Conservation (phyloP, 768 basidiomycete genomes). For the Termitomyces sp. region DNA sequence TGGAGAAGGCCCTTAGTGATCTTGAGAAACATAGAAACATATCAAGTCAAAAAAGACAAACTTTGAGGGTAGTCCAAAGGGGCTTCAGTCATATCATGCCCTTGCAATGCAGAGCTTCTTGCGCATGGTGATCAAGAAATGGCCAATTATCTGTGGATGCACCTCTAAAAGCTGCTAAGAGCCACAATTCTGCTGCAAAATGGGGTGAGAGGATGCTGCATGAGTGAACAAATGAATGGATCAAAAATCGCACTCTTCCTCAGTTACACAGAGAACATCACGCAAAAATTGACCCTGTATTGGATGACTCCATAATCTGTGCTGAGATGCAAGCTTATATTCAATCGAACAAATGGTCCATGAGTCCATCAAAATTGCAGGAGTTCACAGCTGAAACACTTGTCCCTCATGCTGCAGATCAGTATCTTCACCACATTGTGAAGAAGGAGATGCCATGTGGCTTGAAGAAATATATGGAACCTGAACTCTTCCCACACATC, state of each 20-base stretch:
- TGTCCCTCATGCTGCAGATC: conserved; percentile 19
- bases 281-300: conserved; percentile 20
- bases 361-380: conserved; percentile 25
- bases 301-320: conserved; percentile 20
- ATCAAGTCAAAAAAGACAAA: neutral
- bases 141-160: neutral
- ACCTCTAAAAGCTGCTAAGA: neutral
- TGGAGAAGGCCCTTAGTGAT: neutral
- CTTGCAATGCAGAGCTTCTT: neutral
- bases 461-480: conserved; percentile 11
- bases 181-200: neutral
- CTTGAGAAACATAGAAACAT: neutral
- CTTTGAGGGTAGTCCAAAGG: neutral
- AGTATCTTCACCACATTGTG: conserved; percentile 22
- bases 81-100: too few relatives aligned
- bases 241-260: conserved; percentile 19
- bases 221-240: conserved; percentile 10
- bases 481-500: neutral
- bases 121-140: neutral
- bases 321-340: conserved; percentile 24
- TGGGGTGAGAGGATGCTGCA: neutral
- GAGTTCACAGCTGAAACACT: conserved; percentile 5
- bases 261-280: conserved; percentile 20
- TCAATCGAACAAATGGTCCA: conserved; percentile 29
- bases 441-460: conserved; percentile 28